These are phyloP conservation scores for Colletotrichum musae DNA, from an alignment of 2,329 filamentous ascomycete species.

Conservation along the genomic window DNA sequence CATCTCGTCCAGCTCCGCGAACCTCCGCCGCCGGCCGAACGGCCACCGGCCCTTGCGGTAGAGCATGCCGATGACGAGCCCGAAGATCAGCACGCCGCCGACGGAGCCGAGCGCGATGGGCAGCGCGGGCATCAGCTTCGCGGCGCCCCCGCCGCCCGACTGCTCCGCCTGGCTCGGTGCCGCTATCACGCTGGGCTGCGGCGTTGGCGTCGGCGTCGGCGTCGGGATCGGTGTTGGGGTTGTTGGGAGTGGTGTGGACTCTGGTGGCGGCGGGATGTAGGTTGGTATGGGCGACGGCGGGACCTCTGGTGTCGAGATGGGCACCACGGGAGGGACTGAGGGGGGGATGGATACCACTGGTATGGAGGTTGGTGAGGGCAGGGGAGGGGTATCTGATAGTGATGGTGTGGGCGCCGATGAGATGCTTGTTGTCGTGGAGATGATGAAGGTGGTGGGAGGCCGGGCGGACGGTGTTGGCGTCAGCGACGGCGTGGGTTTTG, in stretches of 20 bases:
- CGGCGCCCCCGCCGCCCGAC: slow-evolving; percentile 7
- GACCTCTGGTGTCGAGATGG: slow-evolving; percentile 2
- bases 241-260: not conserved
- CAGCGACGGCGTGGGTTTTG: not conserved
- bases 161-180: slow-evolving; percentile 31
- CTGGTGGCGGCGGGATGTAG: not conserved
- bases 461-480: slow-evolving; percentile 14
- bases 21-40: slow-evolving; percentile 21
- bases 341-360: slow-evolving; percentile 12
- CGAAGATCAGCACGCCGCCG: slow-evolving; percentile 39
- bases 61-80: slow-evolving; percentile 32
- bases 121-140: slow-evolving; percentile 41
- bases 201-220: slow-evolving; percentile 29
- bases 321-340: not conserved
- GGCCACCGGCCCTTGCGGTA: slow-evolving; percentile 39
- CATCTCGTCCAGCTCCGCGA: slow-evolving; percentile 36
- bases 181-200: slow-evolving; percentile 12
- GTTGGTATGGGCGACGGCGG: slow-evolving; percentile 16
- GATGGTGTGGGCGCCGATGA: slow-evolving; percentile 20
- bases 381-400: slow-evolving; percentile 13
- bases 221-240: not conserved
- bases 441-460: slow-evolving; percentile 34
- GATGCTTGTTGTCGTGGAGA: slow-evolving; percentile 20
- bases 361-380: slow-evolving; percentile 23
- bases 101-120: slow-evolving; percentile 40